Percentiles rank a stretch among this genome's conserved stretches.
These are phyloP conservation scores for Cronartium ribicola DNA, from an alignment of 1,284 basidiomycete genomes.

Conservation along the genomic window DNA sequence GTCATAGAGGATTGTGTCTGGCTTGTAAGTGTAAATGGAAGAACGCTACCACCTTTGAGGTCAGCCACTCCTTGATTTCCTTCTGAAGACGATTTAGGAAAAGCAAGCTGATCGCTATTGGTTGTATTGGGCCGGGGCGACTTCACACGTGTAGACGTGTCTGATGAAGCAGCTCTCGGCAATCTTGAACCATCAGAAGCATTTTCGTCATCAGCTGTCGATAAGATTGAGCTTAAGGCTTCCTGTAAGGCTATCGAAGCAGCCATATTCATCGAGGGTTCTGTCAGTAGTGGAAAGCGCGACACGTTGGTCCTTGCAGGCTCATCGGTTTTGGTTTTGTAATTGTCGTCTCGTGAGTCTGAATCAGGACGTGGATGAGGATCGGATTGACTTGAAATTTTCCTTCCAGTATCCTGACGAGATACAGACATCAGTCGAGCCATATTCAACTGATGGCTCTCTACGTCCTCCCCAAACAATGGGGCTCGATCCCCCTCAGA, in stretches of 20 bases:
- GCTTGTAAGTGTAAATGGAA: background rate
- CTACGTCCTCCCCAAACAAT: constrained; percentile 29
- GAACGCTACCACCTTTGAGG: background rate
- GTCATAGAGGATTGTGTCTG: background rate
- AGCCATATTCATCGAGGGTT: constrained; percentile 21
- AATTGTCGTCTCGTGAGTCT: background rate
- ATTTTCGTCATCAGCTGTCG: constrained; percentile 16
- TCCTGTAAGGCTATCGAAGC: constrained; percentile 34
- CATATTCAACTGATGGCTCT: constrained; percentile 4
- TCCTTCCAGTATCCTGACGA: background rate
- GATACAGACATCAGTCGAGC: background rate
- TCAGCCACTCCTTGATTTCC: background rate
- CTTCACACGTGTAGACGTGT: constrained; percentile 4
- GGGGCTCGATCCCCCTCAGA: constrained; percentile 23
- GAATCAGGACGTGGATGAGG: constrained; percentile 1
- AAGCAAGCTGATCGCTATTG: background rate
- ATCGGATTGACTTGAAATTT: background rate
- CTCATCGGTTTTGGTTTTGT: background rate
- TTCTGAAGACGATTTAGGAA: background rate
- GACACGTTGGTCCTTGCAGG: background rate
- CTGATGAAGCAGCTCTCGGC: constrained; percentile 6
- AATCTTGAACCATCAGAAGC: background rate
- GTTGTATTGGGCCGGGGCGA: background rate
- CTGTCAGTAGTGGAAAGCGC: background rate
- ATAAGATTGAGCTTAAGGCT: constrained; percentile 36